Conservation (phyloP, 2,329 filamentous ascomycete genomes). For the Lasiodiplodia sp. region DNA sequence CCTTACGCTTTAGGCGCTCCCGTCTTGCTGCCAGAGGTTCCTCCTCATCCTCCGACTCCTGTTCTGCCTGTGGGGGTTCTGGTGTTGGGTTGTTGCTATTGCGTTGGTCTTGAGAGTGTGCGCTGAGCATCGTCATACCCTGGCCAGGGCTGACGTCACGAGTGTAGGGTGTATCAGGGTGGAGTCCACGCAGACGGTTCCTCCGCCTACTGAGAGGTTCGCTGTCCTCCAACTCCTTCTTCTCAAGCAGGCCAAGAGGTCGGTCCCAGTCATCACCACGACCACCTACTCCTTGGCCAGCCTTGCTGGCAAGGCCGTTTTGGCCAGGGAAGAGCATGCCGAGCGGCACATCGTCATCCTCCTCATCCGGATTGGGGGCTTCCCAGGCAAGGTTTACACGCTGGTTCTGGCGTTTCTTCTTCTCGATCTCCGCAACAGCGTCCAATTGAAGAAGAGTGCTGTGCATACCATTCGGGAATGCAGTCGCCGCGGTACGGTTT, state of each 20-base stretch:
- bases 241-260: constrained; percentile 79
- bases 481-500: constrained; percentile 70
- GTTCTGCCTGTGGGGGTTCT: constrained; percentile 37
- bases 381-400: constrained; percentile 93
- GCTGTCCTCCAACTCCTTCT: constrained; percentile 86
- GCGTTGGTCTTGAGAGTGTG: background rate
- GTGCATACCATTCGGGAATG: constrained; percentile 80
- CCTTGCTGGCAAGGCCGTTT: constrained; percentile 57
- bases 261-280: constrained; percentile 60
- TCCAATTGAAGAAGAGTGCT: constrained; percentile 91
- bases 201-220: constrained; percentile 84
- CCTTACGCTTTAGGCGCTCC: constrained; percentile 68
- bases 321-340: constrained; percentile 77
- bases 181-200: constrained; percentile 73
- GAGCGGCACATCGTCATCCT: constrained; percentile 82
- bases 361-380: constrained; percentile 59
- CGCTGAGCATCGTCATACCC: constrained; percentile 29
- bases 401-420: constrained; percentile 74
- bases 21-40: constrained; percentile 73
- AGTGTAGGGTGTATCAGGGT: constrained; percentile 42
- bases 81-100: constrained; percentile 6
- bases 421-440: constrained; percentile 85
- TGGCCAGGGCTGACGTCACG: constrained; percentile 37
- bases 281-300: constrained; percentile 47
- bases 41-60: constrained; percentile 56